Conservation (phyloP, 192 early-diverging fungal species). For the Backusella morwellensis region DNA sequence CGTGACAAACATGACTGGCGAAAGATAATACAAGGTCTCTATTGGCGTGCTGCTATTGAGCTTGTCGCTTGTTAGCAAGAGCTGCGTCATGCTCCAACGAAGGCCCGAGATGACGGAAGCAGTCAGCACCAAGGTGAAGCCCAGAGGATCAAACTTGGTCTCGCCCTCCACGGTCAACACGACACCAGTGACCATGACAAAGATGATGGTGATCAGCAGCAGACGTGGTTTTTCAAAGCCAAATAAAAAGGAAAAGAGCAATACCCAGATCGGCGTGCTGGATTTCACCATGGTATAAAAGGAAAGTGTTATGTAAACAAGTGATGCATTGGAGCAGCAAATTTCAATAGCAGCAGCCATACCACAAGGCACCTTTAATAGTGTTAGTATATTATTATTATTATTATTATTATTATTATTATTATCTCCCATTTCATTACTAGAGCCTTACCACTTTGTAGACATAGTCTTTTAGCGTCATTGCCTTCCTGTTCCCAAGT, state of each 20-base stretch:
- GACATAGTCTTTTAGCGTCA: slow-evolving; percentile 24
- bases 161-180: slow-evolving; percentile 72
- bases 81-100: slow-evolving; percentile 80
- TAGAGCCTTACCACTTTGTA: slow-evolving; percentile 30
- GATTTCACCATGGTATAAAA: slow-evolving; percentile 85
- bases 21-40: slow-evolving; percentile 71
- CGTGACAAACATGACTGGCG: slow-evolving; percentile 73
- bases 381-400: not conserved
- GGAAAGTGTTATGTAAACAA: slow-evolving; percentile 78
- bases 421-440: not conserved
- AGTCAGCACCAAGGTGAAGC: slow-evolving; percentile 54
- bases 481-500: slow-evolving; percentile 17
- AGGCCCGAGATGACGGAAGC: slow-evolving; percentile 79
- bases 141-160: slow-evolving; percentile 57
- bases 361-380: slow-evolving; percentile 45
- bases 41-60: slow-evolving; percentile 79
- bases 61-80: slow-evolving; percentile 64
- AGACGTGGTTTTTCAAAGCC: slow-evolving; percentile 66
- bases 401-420: not conserved
- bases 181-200: slow-evolving; percentile 74
- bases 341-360: slow-evolving; percentile 81
- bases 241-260: slow-evolving; percentile 83
- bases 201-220: slow-evolving; percentile 61
- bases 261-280: slow-evolving; percentile 63
- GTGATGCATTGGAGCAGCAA: slow-evolving; percentile 74